These are phyloP conservation scores for Pelargonium myrrhifolium DNA, from an alignment of 441 rosid species.

Conservation along the genomic window DNA sequence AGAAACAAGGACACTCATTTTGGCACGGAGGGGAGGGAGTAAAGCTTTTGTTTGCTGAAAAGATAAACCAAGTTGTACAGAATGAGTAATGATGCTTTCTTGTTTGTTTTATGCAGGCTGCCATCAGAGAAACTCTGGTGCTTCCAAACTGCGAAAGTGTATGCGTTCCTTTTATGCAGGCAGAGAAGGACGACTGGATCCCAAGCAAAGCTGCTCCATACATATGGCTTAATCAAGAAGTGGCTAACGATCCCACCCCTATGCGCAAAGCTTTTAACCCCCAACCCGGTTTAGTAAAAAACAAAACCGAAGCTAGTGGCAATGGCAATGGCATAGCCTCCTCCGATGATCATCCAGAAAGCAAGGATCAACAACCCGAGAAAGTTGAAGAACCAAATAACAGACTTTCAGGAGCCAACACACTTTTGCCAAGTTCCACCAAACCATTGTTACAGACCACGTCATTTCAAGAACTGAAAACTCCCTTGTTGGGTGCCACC, in stretches of 20 bases:
- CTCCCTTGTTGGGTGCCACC: slow-evolving; percentile 47
- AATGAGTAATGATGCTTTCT: not conserved
- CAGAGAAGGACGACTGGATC: slow-evolving; percentile 89
- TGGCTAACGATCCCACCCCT: slow-evolving; percentile 26
- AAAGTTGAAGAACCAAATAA: slow-evolving; percentile 21
- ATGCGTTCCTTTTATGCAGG: slow-evolving; percentile 76
- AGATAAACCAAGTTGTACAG: not conserved
- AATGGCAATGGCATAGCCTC: slow-evolving; percentile 2
- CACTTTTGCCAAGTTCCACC: slow-evolving; percentile 22
- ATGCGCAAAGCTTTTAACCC: slow-evolving; percentile 22
- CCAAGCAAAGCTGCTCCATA: slow-evolving; percentile 70
- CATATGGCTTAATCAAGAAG: slow-evolving; percentile 76
- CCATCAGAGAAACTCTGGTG: slow-evolving; percentile 69
- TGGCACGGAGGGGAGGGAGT: too few species aligned
- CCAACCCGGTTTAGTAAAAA: slow-evolving; percentile 39
- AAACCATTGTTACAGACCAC: slow-evolving; percentile 25
- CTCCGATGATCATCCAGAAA: slow-evolving; percentile 26
- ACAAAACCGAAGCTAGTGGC: slow-evolving; percentile 26
- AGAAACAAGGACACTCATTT: too few species aligned
- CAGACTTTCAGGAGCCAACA: slow-evolving; percentile 20
- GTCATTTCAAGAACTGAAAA: slow-evolving; percentile 42
- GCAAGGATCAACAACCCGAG: slow-evolving; percentile 26
- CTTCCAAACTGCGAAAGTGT: slow-evolving; percentile 80
- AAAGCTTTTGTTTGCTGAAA: not conserved
- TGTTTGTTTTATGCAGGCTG: slow-evolving; percentile 37